phyloP scores from a whole-genome alignment of 495 filamentous ascomycete genomes.

The Podospora sp. region DNA sequence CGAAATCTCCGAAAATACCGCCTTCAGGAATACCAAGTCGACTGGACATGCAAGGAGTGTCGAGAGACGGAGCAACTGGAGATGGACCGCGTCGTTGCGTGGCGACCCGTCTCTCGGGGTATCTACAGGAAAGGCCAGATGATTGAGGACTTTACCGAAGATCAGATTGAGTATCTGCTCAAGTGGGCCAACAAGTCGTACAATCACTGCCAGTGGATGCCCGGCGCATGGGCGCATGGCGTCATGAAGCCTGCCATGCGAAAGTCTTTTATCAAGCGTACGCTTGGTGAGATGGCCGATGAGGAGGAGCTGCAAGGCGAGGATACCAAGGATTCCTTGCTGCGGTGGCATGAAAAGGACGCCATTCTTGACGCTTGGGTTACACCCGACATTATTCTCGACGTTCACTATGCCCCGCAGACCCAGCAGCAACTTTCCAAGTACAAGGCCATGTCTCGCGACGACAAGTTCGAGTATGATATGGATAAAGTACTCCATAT shows the following conservation, averaged over 20 bases:
- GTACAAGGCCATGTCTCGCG: slow-evolving; percentile 33
- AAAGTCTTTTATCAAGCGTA: slow-evolving; percentile 70
- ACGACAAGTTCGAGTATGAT: slow-evolving; percentile 63
- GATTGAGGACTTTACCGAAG: slow-evolving; percentile 57
- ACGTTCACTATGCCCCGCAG: slow-evolving; percentile 56
- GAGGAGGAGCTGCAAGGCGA: slow-evolving; percentile 24
- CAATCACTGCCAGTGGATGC: slow-evolving; percentile 78
- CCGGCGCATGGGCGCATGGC: slow-evolving; percentile 89
- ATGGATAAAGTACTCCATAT: slow-evolving; percentile 68
- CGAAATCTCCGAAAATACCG: slow-evolving; percentile 42
- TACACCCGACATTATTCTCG: slow-evolving; percentile 83
- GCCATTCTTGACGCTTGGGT: slow-evolving; percentile 85
- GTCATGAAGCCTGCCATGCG: slow-evolving; percentile 64
- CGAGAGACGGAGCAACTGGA: slow-evolving; percentile 51
- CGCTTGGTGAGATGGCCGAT: slow-evolving; percentile 50
- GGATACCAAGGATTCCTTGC: slow-evolving; percentile 42
- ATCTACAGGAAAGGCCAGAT: slow-evolving; percentile 49
- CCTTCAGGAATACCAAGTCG: slow-evolving; percentile 59
- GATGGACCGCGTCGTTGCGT: slow-evolving; percentile 76
- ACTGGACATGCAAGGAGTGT: slow-evolving; percentile 81
- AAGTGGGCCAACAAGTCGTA: slow-evolving; percentile 85
- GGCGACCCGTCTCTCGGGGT: slow-evolving; percentile 68
- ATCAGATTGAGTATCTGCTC: slow-evolving; percentile 84
- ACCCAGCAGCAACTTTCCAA: slow-evolving; percentile 50
- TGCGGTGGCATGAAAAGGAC: slow-evolving; percentile 71